Percentiles rank a stretch among this genome's conserved stretches.
Evolutionary conservation across 257 asterid species (phyloP).

Genomic region (Ligustrum vulgare): DNA sequence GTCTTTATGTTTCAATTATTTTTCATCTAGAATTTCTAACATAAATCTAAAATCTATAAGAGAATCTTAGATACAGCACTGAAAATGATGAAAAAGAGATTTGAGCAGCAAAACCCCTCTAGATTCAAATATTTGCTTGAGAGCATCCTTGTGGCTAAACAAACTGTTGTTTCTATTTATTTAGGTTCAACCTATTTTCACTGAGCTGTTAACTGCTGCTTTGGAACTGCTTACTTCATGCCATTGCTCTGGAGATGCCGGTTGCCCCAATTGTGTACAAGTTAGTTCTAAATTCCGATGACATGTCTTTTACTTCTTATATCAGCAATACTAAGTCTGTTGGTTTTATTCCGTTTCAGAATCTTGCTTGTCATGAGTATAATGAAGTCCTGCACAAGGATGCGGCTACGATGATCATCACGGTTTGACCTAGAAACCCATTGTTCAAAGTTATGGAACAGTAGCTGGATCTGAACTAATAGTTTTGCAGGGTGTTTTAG

Average conservation of each 20-base stretch:
- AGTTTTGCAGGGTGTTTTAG: conserved; percentile 63
- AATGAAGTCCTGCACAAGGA: conserved; percentile 91
- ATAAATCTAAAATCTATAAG: background rate
- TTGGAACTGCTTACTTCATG: conserved; percentile 79
- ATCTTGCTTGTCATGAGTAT: conserved; percentile 67
- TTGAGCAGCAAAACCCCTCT: background rate
- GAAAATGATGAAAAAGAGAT: background rate
- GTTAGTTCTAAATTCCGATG: conserved; percentile 36
- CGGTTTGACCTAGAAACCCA: conserved; percentile 45
- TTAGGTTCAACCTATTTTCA: conserved; percentile 77
- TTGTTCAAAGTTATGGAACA: background rate
- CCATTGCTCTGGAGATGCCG: conserved; percentile 72
- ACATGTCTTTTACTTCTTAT: conserved; percentile 1
- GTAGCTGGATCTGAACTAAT: conserved; percentile 12
- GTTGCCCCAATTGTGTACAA: conserved; percentile 91
- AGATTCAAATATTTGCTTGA: background rate
- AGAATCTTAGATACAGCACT: background rate
- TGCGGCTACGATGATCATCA: conserved; percentile 80
- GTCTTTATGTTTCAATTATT: background rate
- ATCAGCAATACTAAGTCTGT: conserved; percentile 3
- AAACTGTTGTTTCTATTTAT: conserved; percentile 3
- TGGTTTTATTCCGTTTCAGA: conserved; percentile 44
- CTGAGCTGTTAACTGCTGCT: conserved; percentile 75
- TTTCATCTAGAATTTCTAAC: background rate
- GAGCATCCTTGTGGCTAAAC: background rate